These are phyloP conservation scores for Jamesozyma piceae DNA, from an alignment of 805 yeast species.

Conservation along the genomic window DNA sequence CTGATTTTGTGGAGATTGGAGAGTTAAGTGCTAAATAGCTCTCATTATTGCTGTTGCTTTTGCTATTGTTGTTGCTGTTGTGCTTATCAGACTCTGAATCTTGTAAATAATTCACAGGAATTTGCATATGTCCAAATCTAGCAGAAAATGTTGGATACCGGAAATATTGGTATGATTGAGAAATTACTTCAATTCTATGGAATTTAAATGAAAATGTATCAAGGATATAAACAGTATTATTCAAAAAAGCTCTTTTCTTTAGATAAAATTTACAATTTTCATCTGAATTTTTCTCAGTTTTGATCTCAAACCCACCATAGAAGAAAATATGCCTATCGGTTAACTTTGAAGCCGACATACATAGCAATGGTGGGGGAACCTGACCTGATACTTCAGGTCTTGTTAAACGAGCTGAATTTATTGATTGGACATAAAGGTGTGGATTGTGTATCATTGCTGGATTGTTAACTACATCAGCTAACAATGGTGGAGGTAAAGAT, in stretches of 20 bases:
- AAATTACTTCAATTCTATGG: constrained; percentile 35
- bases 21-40: not conserved
- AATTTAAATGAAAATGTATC: constrained; percentile 44
- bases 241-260: constrained; percentile 39
- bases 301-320: constrained; percentile 60
- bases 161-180: constrained; percentile 27
- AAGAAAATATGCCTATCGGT: constrained; percentile 49
- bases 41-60: no score
- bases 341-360: constrained; percentile 40
- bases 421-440: constrained; percentile 31
- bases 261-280: constrained; percentile 30
- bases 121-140: constrained; percentile 35
- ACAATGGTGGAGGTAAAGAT: constrained; percentile 40
- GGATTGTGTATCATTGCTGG: constrained; percentile 36
- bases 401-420: constrained; percentile 33
- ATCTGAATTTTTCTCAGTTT: constrained; percentile 25
- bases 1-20: not conserved
- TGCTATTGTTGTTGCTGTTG: no score
- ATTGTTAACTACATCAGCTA: constrained; percentile 33
- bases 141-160: constrained; percentile 29
- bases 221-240: constrained; percentile 48
- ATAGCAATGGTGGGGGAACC: constrained; percentile 44
- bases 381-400: constrained; percentile 32
- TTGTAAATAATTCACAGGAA: constrained; percentile 9
- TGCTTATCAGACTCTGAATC: not conserved